These are phyloP conservation scores for Rhizophagus prolifer DNA, from an alignment of 192 early-diverging fungal species.

Conservation along the genomic window DNA sequence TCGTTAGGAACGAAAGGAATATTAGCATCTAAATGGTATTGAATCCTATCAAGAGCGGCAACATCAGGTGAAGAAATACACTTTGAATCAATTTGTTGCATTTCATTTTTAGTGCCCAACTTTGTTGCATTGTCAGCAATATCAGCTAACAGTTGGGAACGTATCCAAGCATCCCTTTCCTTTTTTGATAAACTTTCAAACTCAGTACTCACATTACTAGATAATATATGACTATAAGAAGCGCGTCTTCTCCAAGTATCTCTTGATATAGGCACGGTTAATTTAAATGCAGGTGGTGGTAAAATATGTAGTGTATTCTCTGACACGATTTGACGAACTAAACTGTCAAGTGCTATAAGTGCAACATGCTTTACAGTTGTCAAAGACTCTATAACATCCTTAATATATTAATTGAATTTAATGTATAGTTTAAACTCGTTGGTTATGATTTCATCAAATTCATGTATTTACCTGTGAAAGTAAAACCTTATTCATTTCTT, in stretches of 20 bases:
- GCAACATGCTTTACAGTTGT: constrained; percentile 51
- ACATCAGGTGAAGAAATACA: constrained; percentile 11
- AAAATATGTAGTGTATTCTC: constrained; percentile 16
- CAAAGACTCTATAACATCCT: constrained; percentile 51
- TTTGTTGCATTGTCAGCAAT: constrained; percentile 30
- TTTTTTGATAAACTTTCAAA: neutral
- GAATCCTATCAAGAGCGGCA: constrained; percentile 13
- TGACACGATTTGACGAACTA: constrained; percentile 48
- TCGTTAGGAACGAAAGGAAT: constrained; percentile 38
- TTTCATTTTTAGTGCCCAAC: constrained; percentile 21
- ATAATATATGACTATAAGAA: neutral
- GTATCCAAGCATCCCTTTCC: constrained; percentile 8
- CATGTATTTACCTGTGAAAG: constrained; percentile 21
- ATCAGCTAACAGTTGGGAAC: constrained; percentile 26
- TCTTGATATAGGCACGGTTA: neutral
- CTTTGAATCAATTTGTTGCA: constrained; percentile 6
- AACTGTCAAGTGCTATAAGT: constrained; percentile 48
- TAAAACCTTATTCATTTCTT: constrained; percentile 24
- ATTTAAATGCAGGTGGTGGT: constrained; percentile 34
- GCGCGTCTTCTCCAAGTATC: neutral
- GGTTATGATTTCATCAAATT: neutral
- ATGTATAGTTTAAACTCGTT: neutral
- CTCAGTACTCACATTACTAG: neutral
- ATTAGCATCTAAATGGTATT: constrained; percentile 26
- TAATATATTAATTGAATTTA: neutral